Evolutionary conservation across 306 rosid species (phyloP), one percentile per base, ranked within the genome.

Genomic region (Pyrus bretschneideri): DNA sequence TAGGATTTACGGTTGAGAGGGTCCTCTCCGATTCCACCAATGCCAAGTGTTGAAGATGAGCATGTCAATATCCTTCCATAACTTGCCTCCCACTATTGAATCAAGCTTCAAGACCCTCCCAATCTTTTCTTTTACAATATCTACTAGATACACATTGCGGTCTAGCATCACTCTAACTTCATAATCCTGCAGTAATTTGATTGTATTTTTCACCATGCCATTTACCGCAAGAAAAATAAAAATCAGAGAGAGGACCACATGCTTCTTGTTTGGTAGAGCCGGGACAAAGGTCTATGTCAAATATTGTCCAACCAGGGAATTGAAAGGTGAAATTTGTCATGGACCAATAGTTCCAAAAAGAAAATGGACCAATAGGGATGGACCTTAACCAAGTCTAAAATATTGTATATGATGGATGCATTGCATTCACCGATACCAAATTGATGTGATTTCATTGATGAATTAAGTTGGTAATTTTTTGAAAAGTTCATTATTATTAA

Each of bases 21-120:
- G 91, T 75, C 97, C 97, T 74, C 97, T 90, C 14, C 98, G 92
- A 72, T 35, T 80, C 98, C 98, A 95, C 97, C 98, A 95, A 19
- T 95, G 98, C 98, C 98, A 95, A 5, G 98, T 95, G 88, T 95
- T 95, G 65, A 95, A 95, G 83, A 95, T 77, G 67, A 95, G 97
- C 81, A 86, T 83, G 76, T 95, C 92, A 44, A 90, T 10, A 5
- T 80, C 80, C 35, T 61, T 73, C 98, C 98, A 95, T 3, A 83
- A 33, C 71, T 90, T 90, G 77, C 90, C 67, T 76, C 90, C 90
- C 69, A 57, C 64, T 8, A 95, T 89, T 4, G 97, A 88, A 49
- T 95, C 97, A 68, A 95, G 89, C 75, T 92, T 92, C 87, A 95
- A 87, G 1, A 95, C 96, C 45, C 97, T 86, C 0, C 98, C 97